Conservation (phyloP, 495 filamentous ascomycete genomes). For the Podospora anserina region DNA sequence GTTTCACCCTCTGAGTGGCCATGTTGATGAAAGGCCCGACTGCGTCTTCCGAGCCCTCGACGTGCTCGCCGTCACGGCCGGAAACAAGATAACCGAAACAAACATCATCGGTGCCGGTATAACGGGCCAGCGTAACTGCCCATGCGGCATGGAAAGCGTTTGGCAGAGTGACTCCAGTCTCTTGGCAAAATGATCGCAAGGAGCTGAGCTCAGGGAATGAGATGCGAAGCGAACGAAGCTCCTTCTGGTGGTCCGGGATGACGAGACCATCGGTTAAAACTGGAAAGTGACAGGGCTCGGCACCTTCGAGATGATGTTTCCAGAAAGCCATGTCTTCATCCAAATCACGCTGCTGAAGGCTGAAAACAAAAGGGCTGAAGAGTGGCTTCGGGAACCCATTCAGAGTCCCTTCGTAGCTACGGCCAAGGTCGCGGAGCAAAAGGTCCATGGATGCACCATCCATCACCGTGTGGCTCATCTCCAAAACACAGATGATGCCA, state of each 20-base stretch:
- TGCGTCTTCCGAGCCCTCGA: slow-evolving; percentile 46
- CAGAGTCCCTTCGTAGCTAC: slow-evolving; percentile 14
- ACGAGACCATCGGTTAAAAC: slow-evolving; percentile 19
- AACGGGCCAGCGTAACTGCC: slow-evolving; percentile 40
- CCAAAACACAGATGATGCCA: slow-evolving; percentile 48
- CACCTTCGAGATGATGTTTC: slow-evolving; percentile 25
- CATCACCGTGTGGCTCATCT: slow-evolving; percentile 62
- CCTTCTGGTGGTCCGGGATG: slow-evolving; percentile 1
- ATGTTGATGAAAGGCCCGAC: slow-evolving; percentile 57
- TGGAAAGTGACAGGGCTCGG: slow-evolving; percentile 28
- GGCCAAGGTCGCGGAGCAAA: slow-evolving; percentile 17
- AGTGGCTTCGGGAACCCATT: slow-evolving; percentile 21
- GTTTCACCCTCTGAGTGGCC: slow-evolving; percentile 47
- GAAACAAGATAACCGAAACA: slow-evolving; percentile 43
- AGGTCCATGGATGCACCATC: slow-evolving; percentile 59
- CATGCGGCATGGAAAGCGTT: slow-evolving; percentile 39
- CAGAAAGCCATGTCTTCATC: slow-evolving; percentile 37
- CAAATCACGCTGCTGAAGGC: slow-evolving; percentile 50
- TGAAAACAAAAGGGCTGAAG: slow-evolving; percentile 46
- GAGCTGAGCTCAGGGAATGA: slow-evolving; percentile 8
- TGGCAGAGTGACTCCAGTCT: slow-evolving; percentile 26
- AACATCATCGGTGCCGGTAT: slow-evolving; percentile 40
- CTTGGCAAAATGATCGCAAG: slow-evolving; percentile 20
- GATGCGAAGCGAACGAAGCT: slow-evolving; percentile 21
- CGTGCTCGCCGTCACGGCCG: slow-evolving; percentile 42